These are phyloP conservation scores for Tetrastigma voinierianum DNA, from an alignment of 164 flowering plant genomes.

Conservation along the genomic window DNA sequence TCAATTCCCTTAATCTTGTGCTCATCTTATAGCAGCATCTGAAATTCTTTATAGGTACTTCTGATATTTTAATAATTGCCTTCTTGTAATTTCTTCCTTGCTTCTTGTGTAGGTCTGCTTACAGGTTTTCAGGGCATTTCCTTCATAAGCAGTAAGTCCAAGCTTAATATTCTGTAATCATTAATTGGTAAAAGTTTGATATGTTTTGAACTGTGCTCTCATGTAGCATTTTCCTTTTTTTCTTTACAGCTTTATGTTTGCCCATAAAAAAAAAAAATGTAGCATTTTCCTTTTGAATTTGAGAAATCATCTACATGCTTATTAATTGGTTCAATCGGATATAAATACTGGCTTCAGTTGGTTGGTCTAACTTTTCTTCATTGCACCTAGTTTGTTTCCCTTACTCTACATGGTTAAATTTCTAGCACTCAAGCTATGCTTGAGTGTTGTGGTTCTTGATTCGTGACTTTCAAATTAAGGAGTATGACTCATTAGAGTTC, in stretches of 20 bases:
- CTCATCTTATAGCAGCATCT: neutral
- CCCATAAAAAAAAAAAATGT: no score
- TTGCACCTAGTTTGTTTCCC: neutral
- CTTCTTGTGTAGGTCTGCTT: constrained; percentile 1
- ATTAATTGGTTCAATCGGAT: neutral
- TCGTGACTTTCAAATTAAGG: neutral
- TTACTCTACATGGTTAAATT: neutral
- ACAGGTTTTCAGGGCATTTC: neutral
- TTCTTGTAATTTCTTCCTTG: neutral
- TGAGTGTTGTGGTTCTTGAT: no score
- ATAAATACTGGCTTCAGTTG: neutral
- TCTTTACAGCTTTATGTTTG: no score
- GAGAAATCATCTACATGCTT: neutral
- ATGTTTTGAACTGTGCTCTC: neutral
- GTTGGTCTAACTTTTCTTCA: neutral
- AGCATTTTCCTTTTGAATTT: neutral
- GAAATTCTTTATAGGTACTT: neutral
- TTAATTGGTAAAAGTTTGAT: neutral
- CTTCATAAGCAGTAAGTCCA: constrained; percentile 20
- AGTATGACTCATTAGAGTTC: neutral
- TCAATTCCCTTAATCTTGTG: no score
- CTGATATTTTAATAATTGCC: no score
- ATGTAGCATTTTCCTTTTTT: no score
- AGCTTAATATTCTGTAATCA: neutral
- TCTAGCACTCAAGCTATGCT: no score